A percentile compares a stretch with the other conserved stretches of the same genome.
These are phyloP conservation scores for Candida arabinofermentans DNA, from an alignment of 805 yeast genomes.

Conservation along the genomic window DNA sequence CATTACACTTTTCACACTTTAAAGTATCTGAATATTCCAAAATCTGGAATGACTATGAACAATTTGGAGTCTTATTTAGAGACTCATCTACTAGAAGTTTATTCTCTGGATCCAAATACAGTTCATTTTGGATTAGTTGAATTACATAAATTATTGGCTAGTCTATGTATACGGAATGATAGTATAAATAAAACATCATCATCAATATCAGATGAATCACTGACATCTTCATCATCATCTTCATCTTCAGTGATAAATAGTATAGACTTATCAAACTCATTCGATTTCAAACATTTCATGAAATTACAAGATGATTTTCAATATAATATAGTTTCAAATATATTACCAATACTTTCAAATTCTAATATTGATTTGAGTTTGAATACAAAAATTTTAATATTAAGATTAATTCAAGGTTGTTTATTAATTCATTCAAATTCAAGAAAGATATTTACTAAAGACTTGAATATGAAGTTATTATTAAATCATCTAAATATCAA, in stretches of 20 bases:
- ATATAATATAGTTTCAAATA: constrained; percentile 42
- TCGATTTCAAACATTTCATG: constrained; percentile 34
- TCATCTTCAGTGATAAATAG: too few relatives aligned
- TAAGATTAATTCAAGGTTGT: constrained; percentile 53
- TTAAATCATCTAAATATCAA: constrained; percentile 21
- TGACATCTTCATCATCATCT: background rate
- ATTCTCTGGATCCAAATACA: background rate
- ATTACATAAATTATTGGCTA: constrained; percentile 10
- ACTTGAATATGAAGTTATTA: constrained; percentile 36
- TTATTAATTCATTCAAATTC: constrained; percentile 56
- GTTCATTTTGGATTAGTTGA: constrained; percentile 3
- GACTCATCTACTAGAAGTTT: background rate
- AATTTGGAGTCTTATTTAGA: background rate
- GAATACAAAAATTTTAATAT: constrained; percentile 18
- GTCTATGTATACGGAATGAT: constrained; percentile 4
- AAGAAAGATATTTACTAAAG: constrained; percentile 43
- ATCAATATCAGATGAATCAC: background rate
- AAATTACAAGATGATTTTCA: constrained; percentile 49
- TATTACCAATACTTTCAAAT: constrained; percentile 28
- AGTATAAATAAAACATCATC: background rate
- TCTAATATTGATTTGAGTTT: constrained; percentile 4
- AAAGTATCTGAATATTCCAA: too few relatives aligned
- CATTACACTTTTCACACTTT: background rate
- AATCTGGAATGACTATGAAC: too few relatives aligned
- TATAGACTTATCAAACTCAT: too few relatives aligned